Conservation (phyloP, 2,329 filamentous ascomycete genomes). For the Pseudogymnoascus sp. region DNA sequence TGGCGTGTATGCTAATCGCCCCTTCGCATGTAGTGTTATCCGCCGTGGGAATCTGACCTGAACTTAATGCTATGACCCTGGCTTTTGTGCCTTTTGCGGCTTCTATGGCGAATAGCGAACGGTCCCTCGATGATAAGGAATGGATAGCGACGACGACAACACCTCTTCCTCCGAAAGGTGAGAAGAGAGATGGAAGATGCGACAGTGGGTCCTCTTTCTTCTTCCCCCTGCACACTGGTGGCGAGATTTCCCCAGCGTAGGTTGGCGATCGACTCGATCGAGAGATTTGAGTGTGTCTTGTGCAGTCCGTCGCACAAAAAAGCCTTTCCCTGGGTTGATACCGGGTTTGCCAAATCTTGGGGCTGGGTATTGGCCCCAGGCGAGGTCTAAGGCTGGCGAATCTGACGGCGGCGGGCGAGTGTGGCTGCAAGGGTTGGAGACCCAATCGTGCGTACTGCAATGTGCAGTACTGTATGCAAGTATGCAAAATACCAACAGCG, state of each 20-base stretch:
- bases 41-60: constrained; percentile 1
- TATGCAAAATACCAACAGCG: background rate
- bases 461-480: background rate
- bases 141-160: background rate
- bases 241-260: background rate
- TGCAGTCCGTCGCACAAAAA: background rate
- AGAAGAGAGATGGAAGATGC: background rate
- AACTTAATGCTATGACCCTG: background rate
- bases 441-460: background rate
- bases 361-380: background rate
- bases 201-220: constrained; percentile 1
- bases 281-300: background rate
- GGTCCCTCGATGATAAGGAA: background rate
- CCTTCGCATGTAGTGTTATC: constrained; percentile 1
- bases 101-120: background rate
- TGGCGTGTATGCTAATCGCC: background rate
- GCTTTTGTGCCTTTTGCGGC: background rate
- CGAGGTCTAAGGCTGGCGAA: constrained; percentile 4
- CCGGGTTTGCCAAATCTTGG: background rate
- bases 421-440: background rate
- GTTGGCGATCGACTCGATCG: constrained; percentile 7
- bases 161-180: background rate
- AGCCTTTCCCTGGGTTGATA: background rate
- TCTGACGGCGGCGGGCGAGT: background rate
- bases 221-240: background rate